These are phyloP conservation scores for Starmera caribaea DNA, from an alignment of 805 yeast species.

Conservation along the genomic window DNA sequence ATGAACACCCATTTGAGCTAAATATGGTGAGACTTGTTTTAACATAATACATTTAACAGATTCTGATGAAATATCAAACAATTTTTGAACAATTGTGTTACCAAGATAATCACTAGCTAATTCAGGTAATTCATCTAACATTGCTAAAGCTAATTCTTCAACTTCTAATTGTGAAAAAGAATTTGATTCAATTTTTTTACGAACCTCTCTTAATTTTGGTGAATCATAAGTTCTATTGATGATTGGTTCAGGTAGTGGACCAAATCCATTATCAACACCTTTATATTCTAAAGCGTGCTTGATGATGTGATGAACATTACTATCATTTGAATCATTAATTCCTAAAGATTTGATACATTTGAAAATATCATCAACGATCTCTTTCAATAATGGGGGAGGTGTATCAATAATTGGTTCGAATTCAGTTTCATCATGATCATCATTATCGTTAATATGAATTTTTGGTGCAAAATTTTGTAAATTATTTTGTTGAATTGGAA, in stretches of 20 bases:
- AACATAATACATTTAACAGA: conserved; percentile 74
- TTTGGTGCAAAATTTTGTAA: no score
- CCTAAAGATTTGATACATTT: conserved; percentile 23
- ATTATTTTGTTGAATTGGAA: no score
- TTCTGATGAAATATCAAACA: conserved; percentile 64
- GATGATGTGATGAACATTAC: conserved; percentile 34
- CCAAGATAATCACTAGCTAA: conserved; percentile 89
- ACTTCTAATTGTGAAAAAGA: conserved; percentile 48
- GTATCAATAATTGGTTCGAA: conserved; percentile 8
- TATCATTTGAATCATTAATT: conserved; percentile 17
- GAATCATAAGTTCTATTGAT: conserved; percentile 72
- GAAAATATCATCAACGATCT: conserved; percentile 19
- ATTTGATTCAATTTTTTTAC: conserved; percentile 61
- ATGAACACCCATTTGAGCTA: conserved; percentile 90
- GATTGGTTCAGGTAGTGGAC: conserved; percentile 69
- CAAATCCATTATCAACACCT: conserved; percentile 45
- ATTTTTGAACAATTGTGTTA: conserved; percentile 88
- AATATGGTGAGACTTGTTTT: conserved; percentile 61
- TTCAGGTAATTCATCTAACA: conserved; percentile 85
- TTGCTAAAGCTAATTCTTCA: conserved; percentile 73
- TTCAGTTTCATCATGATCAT: neutral
- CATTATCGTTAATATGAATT: no score
- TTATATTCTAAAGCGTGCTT: conserved; percentile 32
- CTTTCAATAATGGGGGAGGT: conserved; percentile 14
- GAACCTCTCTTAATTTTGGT: conserved; percentile 75